Evolutionary conservation across 345 rosid genomes (phyloP).

Genomic region (Kandelia obovata): DNA sequence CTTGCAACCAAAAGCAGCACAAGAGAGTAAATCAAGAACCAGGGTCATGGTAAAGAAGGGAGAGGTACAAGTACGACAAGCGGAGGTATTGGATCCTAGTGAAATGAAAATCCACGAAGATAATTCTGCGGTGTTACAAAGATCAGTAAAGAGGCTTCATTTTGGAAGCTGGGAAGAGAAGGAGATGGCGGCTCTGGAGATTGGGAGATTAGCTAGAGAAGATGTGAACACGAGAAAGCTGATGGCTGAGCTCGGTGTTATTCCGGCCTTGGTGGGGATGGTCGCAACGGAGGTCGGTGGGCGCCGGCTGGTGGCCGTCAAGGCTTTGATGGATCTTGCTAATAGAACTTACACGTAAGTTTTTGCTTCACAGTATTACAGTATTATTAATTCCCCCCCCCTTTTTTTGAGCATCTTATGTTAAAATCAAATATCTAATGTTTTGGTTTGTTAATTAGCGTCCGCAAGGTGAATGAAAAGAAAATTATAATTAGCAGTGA

Average conservation of each 20-base stretch:
- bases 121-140: conserved; percentile 50
- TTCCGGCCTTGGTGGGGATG: conserved; percentile 74
- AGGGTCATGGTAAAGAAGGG: not conserved
- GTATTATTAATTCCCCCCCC: not conserved
- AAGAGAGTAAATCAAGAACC: conserved; percentile 23
- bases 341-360: conserved; percentile 76
- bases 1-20: conserved; percentile 48
- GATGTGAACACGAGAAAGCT: conserved; percentile 52
- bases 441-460: not conserved
- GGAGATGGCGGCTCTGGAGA: conserved; percentile 61
- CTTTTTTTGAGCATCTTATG: not conserved
- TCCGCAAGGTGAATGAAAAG: too few relatives aligned
- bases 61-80: not conserved
- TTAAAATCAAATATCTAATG: not conserved
- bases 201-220: conserved; percentile 54
- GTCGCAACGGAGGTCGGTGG: conserved; percentile 34
- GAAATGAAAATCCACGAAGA: conserved; percentile 16
- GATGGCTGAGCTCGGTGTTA: conserved; percentile 88
- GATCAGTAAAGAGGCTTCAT: conserved; percentile 76
- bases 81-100: not conserved
- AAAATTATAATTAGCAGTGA: too few relatives aligned
- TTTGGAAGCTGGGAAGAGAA: conserved; percentile 80
- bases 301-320: conserved; percentile 52
- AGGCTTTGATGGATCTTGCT: conserved; percentile 82
- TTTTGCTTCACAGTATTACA: not conserved